Percentiles rank a stretch among this genome's conserved stretches.
Evolutionary conservation across 306 rosid genomes (phyloP).

Genomic region (Casuarina cunninghamiana): DNA sequence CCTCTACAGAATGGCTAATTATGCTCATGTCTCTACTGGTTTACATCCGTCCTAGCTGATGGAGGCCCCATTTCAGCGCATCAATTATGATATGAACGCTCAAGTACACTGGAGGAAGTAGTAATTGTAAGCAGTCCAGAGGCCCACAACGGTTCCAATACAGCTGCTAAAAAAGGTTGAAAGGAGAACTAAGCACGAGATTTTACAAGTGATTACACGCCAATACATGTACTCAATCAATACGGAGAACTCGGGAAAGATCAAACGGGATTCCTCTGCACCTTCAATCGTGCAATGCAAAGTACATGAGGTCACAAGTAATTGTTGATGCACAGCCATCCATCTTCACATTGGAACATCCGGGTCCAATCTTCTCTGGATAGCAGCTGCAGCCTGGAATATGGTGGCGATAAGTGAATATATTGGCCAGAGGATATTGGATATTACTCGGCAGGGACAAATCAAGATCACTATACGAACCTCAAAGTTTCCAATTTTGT

Average conservation of each 20-base stretch:
- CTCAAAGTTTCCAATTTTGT: constrained; percentile 92
- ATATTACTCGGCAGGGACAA: neutral
- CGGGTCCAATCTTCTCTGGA: constrained; percentile 94
- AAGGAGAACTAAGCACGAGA: neutral
- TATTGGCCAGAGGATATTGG: constrained; percentile 11
- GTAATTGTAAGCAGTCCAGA: no score
- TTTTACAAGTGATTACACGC: neutral
- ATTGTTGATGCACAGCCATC: neutral
- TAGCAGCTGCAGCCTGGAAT: constrained; percentile 92
- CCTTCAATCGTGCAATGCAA: neutral
- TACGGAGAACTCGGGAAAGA: neutral
- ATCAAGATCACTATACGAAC: constrained; percentile 35
- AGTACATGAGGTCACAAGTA: neutral
- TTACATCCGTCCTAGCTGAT: no score
- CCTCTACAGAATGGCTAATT: no score
- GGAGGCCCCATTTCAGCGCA: neutral
- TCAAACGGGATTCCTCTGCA: neutral
- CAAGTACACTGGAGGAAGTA: no score
- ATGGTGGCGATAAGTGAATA: constrained; percentile 15
- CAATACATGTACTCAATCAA: neutral
- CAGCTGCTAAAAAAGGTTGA: constrained; percentile 12
- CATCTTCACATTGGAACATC: constrained; percentile 61
- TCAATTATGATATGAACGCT: neutral
- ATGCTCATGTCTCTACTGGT: no score
- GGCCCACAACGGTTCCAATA: neutral